These are phyloP conservation scores for Lactuca sativa DNA, from an alignment of 129 eudicot species.

Conservation along the genomic window DNA sequence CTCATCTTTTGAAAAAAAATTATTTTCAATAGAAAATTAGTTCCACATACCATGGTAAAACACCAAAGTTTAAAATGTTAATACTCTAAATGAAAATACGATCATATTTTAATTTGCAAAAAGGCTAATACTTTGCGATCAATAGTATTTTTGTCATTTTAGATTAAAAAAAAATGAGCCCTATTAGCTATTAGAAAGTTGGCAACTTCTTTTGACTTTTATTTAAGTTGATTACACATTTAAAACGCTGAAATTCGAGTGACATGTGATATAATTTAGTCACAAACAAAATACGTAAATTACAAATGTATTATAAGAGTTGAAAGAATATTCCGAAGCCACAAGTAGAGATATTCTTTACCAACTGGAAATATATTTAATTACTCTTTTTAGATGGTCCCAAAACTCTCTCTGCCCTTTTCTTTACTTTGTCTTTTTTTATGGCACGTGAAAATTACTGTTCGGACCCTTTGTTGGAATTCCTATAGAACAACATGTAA, in stretches of 20 bases:
- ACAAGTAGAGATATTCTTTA: constrained; percentile 27
- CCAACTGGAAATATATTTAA: background rate
- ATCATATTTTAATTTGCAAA: too few relatives aligned
- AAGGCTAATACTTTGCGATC: too few relatives aligned
- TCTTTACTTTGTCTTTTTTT: background rate
- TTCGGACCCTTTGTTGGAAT: too few relatives aligned
- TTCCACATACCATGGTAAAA: too few relatives aligned
- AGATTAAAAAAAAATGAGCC: background rate
- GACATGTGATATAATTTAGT: background rate
- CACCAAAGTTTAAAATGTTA: too few relatives aligned
- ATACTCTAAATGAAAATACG: too few relatives aligned
- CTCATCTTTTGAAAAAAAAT: too few relatives aligned
- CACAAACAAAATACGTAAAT: background rate
- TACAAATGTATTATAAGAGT: background rate
- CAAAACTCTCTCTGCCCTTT: background rate
- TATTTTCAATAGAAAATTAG: too few relatives aligned
- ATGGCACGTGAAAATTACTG: constrained; percentile 20
- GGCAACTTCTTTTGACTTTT: background rate
- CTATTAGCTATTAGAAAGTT: background rate
- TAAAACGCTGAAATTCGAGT: background rate
- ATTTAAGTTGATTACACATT: too few relatives aligned
- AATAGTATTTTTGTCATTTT: too few relatives aligned
- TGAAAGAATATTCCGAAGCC: constrained; percentile 28
- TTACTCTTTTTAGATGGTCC: constrained; percentile 9
- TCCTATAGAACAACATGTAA: too few relatives aligned